Conservation (phyloP, 164 flowering plant genomes). For the Hamamelis virginiana region DNA sequence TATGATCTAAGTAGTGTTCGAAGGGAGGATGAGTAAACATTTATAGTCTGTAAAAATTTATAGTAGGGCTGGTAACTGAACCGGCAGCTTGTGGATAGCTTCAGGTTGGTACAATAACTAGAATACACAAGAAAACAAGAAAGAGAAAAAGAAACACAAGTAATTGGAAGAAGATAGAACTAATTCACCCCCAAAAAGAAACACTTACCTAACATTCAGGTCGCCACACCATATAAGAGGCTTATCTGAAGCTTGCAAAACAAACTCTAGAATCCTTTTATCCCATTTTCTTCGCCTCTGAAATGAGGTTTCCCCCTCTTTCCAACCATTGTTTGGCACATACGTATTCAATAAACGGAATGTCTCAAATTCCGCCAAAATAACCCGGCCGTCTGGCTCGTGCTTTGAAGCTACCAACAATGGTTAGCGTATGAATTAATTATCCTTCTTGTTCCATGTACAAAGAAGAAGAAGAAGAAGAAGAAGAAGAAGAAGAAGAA, state of each 20-base stretch:
- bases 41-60: neutral
- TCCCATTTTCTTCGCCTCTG: conserved; percentile 98
- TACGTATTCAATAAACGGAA: conserved; percentile 78
- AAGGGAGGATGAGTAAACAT: neutral
- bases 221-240: conserved; percentile 99
- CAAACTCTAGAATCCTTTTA: conserved; percentile 79
- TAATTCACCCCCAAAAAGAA: neutral
- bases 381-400: conserved; percentile 92
- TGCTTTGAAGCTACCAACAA: conserved; percentile 68
- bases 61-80: neutral
- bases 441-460: neutral
- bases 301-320: conserved; percentile 87
- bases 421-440: conserved; percentile 2
- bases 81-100: neutral
- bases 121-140: neutral
- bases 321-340: conserved; percentile 98
- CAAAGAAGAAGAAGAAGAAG: neutral
- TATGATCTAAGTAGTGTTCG: neutral
- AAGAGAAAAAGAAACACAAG: neutral
- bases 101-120: neutral
- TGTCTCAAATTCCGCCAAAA: conserved; percentile 89
- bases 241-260: conserved; percentile 61
- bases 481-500: neutral
- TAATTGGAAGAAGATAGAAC: neutral
- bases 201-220: conserved; percentile 82